Conservation (phyloP, 306 rosid species). For the Quillaja saponaria region DNA sequence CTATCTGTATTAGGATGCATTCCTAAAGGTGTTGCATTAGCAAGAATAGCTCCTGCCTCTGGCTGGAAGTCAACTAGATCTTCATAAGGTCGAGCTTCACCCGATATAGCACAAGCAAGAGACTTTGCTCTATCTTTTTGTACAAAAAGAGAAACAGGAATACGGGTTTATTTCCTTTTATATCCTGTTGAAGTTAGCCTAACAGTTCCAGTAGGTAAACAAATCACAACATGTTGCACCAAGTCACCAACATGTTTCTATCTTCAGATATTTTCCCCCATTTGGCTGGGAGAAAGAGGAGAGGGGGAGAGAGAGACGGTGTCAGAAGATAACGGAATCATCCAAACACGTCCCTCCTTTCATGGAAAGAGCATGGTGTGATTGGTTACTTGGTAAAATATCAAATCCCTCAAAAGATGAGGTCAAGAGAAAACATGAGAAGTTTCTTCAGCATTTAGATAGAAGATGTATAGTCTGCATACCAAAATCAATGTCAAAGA, state of each 20-base stretch:
- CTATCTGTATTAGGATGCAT: constrained; percentile 51
- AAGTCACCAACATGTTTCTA: too few species aligned
- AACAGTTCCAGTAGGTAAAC: too few species aligned
- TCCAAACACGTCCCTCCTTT: too few species aligned
- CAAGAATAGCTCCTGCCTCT: constrained; percentile 50
- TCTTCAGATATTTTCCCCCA: too few species aligned
- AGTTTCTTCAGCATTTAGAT: constrained; percentile 7
- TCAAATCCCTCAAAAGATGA: background rate
- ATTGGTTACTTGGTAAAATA: background rate
- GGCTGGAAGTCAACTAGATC: constrained; percentile 42
- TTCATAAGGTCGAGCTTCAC: constrained; percentile 41
- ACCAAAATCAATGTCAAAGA: constrained; percentile 56
- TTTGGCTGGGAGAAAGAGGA: too few species aligned
- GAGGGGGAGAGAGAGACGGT: too few species aligned
- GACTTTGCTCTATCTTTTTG: constrained; percentile 44
- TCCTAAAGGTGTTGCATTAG: constrained; percentile 57
- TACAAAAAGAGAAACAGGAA: constrained; percentile 19
- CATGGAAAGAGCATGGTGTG: constrained; percentile 5
- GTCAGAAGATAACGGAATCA: too few species aligned
- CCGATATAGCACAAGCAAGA: constrained; percentile 45
- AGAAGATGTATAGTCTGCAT: constrained; percentile 7
- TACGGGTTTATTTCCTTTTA: too few species aligned
- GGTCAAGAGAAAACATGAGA: constrained; percentile 11
- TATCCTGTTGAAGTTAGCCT: too few species aligned
- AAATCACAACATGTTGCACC: too few species aligned